Evolutionary conservation across 1,139 yeast genomes (phyloP), one percentile per base, ranked within the genome.

Genomic region (Yamadazyma membranifaciens): DNA sequence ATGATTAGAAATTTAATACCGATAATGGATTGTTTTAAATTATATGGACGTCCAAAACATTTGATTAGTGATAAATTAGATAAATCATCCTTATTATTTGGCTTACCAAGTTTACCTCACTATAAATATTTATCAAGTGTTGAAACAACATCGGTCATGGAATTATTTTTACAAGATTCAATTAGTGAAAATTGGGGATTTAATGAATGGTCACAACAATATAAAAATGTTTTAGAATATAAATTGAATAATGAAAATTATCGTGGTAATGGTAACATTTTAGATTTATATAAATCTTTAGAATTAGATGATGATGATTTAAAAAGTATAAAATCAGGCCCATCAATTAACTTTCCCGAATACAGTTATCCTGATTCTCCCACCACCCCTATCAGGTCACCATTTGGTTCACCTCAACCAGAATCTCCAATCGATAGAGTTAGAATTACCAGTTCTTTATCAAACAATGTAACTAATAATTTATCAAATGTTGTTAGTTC

Each of bases 91-190:
- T 56, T 78, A 51, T 62, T 78, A 24, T 78, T 78, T 57, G 82
- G 78, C 1, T 65, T 78, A 45, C 83, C 83, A 1, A 74, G 78
- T 33, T 68, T 78, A 48, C 83, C 83, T 6, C 75, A 67, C 45
- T 76, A 72, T 38, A 71, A 74, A 47, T 78, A 75, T 50, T 54
- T 78, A 46, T 65, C 77, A 5, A 55, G 57, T 12, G 65, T 63
- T 11, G 73, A 72, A 31, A 66, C 77, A 0, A 54, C 51, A 22
- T 59, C 57, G 20, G 54, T 72, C 20, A 67, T 73, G 9, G 56
- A 60, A 0, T 45, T 58, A 24, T 61, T 65, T 46, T 51, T 67
- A 20, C 52, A 45, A 11, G 56, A 58, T 30, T 62, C 75, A 3
- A 38, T 59, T 12, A 36, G 44, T 6, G 67, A 67, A 38, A 45